Evolutionary conservation across 108 stramenopile species (phyloP).

Genomic region (Epithemia pelagica): DNA sequence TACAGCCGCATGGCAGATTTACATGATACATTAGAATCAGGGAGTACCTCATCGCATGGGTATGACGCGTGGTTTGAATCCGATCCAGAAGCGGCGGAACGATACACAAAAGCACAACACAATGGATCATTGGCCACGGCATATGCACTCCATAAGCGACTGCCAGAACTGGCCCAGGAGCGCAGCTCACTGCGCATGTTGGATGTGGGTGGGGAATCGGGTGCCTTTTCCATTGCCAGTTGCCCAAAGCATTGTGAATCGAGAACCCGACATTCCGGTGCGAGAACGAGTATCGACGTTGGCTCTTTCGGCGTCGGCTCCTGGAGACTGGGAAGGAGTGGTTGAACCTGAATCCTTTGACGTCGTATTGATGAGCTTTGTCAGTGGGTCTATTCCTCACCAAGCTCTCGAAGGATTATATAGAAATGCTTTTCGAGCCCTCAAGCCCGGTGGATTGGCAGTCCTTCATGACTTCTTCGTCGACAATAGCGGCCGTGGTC

Average conservation of each 20-base stretch:
- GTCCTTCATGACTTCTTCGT: slow-evolving; percentile 24
- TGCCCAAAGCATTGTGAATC: slow-evolving; percentile 13
- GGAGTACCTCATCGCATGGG: slow-evolving; percentile 11
- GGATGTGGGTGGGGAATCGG: slow-evolving; percentile 20
- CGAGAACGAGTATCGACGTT: slow-evolving; percentile 13
- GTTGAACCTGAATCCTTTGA: no score
- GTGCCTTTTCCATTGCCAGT: slow-evolving; percentile 25
- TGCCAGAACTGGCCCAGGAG: slow-evolving; percentile 8
- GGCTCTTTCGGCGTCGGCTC: slow-evolving; percentile 14
- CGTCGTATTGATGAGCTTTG: no score
- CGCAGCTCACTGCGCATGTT: slow-evolving; percentile 7
- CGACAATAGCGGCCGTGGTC: slow-evolving; percentile 12
- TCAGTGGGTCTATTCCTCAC: no score
- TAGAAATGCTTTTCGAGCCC: no score
- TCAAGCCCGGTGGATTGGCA: slow-evolving; percentile 7
- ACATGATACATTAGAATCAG: slow-evolving; percentile 8
- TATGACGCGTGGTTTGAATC: no score
- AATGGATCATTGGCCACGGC: slow-evolving; percentile 25
- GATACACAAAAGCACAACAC: slow-evolving; percentile 24
- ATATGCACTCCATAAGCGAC: slow-evolving; percentile 15
- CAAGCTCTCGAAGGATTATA: no score
- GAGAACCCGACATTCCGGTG: not conserved
- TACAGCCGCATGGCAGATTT: slow-evolving; percentile 18
- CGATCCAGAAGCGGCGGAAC: slow-evolving; percentile 18
- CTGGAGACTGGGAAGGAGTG: slow-evolving; percentile 10